Evolutionary conservation across 768 basidiomycete genomes (phyloP).

Genomic region (Rhizopogon vinicolor): DNA sequence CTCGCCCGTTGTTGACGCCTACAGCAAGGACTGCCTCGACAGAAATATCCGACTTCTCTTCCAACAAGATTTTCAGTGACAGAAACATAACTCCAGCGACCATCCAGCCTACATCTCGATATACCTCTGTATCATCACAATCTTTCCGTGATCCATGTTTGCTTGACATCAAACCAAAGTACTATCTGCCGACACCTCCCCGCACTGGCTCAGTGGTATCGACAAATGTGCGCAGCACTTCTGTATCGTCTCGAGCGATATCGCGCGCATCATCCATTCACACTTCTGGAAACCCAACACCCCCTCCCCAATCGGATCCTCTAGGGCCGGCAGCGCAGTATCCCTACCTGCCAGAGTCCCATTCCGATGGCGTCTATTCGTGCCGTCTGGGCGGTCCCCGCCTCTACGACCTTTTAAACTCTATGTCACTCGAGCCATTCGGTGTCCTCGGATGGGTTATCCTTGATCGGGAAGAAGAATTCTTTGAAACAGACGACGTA

Average conservation of each 20-base stretch:
- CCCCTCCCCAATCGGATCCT: slow-evolving; percentile 38
- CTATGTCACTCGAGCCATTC: slow-evolving; percentile 53
- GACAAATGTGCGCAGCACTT: background rate
- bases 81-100: background rate
- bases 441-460: slow-evolving; percentile 69
- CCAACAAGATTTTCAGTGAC: background rate
- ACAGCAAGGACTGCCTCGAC: background rate
- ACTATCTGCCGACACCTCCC: background rate
- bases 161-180: background rate
- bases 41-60: background rate
- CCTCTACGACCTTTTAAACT: slow-evolving; percentile 60
- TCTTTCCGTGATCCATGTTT: background rate
- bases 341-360: slow-evolving; percentile 48
- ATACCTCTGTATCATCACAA: background rate
- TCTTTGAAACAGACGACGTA: slow-evolving; percentile 68
- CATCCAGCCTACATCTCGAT: background rate
- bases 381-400: slow-evolving; percentile 64
- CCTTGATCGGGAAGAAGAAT: slow-evolving; percentile 69
- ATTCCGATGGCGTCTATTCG: slow-evolving; percentile 49
- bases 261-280: slow-evolving; percentile 7
- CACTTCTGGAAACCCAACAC: slow-evolving; percentile 28
- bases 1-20: background rate
- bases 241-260: slow-evolving; percentile 3
- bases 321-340: slow-evolving; percentile 46
- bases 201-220: background rate